Conservation (phyloP, 108 stramenopile species). For the Asterionellopsis glacialis region DNA sequence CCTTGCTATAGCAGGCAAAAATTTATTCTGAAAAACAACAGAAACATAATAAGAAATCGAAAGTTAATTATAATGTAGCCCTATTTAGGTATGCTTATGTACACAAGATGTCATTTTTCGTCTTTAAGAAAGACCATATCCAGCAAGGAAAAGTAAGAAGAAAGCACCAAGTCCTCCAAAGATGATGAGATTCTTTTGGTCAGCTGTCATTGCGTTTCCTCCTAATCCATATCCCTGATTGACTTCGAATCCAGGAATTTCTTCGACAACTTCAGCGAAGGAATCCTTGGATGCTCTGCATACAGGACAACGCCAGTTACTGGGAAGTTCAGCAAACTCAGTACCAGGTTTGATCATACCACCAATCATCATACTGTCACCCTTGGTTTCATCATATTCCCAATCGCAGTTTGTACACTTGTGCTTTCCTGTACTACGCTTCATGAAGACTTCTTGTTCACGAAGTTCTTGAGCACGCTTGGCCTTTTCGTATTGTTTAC, state of each 20-base stretch:
- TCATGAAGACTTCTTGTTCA: constrained; percentile 90
- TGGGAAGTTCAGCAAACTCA: constrained; percentile 70
- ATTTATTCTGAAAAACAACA: neutral
- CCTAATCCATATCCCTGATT: constrained; percentile 94
- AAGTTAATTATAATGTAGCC: neutral
- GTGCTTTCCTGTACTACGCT: constrained; percentile 73
- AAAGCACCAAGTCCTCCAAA: constrained; percentile 85
- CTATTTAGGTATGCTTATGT: neutral
- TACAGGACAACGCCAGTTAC: constrained; percentile 89
- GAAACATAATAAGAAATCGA: neutral
- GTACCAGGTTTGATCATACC: constrained; percentile 86
- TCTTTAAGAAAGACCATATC: constrained; percentile 65
- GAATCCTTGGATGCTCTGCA: constrained; percentile 86
- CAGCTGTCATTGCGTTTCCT: constrained; percentile 81
- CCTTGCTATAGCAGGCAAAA: neutral
- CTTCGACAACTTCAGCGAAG: constrained; percentile 82
- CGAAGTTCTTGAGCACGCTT: constrained; percentile 67
- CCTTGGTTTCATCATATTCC: constrained; percentile 82
- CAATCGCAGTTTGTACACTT: constrained; percentile 86
- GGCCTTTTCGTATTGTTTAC: constrained; percentile 49
- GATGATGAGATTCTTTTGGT: constrained; percentile 84
- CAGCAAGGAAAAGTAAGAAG: constrained; percentile 80
- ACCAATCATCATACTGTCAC: constrained; percentile 74
- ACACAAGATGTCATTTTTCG: neutral
- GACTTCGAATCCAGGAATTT: constrained; percentile 92